phyloP scores from a whole-genome alignment of 768 basidiomycete genomes.

The Lactarius pseudohatsudake region DNA sequence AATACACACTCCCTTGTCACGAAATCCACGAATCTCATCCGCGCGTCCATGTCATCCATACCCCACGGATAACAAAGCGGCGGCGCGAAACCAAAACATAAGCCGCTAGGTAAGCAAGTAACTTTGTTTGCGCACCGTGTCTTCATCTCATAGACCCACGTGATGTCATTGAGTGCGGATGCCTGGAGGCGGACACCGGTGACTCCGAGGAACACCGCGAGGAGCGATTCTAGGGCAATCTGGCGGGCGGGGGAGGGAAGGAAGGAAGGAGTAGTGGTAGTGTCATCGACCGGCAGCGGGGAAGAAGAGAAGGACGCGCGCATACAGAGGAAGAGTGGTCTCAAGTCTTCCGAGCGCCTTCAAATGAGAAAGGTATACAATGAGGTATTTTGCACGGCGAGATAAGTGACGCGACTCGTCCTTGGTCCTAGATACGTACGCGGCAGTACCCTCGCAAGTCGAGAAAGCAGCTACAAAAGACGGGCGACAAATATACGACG shows the following conservation, averaged over 20 bases:
- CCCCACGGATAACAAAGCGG: background rate
- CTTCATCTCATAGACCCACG: conserved; percentile 88
- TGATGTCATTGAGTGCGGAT: conserved; percentile 72
- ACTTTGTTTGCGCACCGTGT: conserved; percentile 53
- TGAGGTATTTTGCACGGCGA: conserved; percentile 1
- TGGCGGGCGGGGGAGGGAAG: conserved; percentile 33
- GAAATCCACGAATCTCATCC: conserved; percentile 28
- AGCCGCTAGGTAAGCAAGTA: background rate
- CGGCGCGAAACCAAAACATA: background rate
- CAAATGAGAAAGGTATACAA: conserved; percentile 67
- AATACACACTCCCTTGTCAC: conserved; percentile 2
- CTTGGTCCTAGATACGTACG: conserved; percentile 45
- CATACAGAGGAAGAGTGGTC: conserved; percentile 45
- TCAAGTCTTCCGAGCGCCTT: conserved; percentile 68
- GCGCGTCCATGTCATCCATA: conserved; percentile 27
- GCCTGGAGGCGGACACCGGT: conserved; percentile 72
- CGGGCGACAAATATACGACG: background rate
- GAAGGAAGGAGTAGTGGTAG: too few species aligned
- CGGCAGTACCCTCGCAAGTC: conserved; percentile 53
- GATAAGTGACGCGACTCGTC: background rate
- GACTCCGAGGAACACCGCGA: conserved; percentile 64
- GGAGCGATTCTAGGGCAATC: conserved; percentile 68
- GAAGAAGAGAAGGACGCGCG: conserved; percentile 24
- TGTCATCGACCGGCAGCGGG: too few species aligned
- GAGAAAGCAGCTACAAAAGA: conserved; percentile 63